Evolutionary conservation across 371 early-diverging fungal species (phyloP), one percentile per base, ranked within the genome.

Genomic region (Mortierella sp.): DNA sequence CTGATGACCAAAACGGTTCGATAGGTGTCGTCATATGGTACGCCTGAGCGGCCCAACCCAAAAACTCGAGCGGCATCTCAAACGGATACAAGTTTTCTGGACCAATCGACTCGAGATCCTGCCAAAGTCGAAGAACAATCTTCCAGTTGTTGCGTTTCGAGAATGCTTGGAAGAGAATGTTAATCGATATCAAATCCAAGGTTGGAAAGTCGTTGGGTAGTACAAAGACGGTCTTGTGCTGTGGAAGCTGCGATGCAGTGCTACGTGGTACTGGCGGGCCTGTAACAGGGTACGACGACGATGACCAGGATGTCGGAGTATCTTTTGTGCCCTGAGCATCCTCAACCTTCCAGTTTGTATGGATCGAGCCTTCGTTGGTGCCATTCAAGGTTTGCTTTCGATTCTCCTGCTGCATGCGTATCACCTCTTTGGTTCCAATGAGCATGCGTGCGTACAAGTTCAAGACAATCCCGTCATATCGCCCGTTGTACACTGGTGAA

Each of bases 381-480:
- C 28, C 24, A 41, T 17, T 37, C 29, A 19, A 9, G 47, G 21
- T n/a, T 16, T 31, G 17, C 10, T 43, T 10, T 39, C n/a, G 44
- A 8, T 9, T 28, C 21, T 37, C 24, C 39, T 51, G 14, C 22
- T 60, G 50, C 14, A 47, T 44, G 9, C 37, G 51, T 34, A 67
- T 63, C 10, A 24, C 24, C 51, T 62, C 59, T 22, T 55, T 63
- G 24, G 74, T 74, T 0, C 39, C 60, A 4, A 21, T 25, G 19
- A 67, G 46, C 74, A 74, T 74, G 21, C 63, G 57, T 4, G 63
- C 29, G 27, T 74, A 74, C 3, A 74, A 43, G 41, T 74, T 74
- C 50, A 74, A 43, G 34, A 63, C 74, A 21, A 63, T 25, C 0
- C 74, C 74, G 44, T 74, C 74, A 41, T 60, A 74, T 14, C 60